phyloP scores from a whole-genome alignment of 495 filamentous ascomycete species.

The Xylona heveae region DNA sequence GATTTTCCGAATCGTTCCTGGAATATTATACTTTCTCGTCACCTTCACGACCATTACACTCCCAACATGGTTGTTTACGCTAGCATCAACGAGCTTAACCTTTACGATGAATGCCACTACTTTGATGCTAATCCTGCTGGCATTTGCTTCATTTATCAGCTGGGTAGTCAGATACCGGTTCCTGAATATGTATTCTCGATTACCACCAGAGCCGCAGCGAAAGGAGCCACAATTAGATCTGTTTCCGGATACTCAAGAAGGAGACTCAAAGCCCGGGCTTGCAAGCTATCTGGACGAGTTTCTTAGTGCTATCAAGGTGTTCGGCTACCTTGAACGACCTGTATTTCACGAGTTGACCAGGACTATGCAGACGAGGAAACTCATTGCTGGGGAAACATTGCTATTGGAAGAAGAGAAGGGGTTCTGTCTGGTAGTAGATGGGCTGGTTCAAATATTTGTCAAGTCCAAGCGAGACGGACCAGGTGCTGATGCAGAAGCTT shows the following conservation, averaged over 20 bases:
- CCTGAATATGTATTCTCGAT: slow-evolving; percentile 81
- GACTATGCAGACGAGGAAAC: slow-evolving; percentile 91
- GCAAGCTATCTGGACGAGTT: slow-evolving; percentile 96
- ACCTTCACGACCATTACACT: slow-evolving; percentile 75
- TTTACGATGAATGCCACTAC: slow-evolving; percentile 98
- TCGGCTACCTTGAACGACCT: slow-evolving; percentile 87
- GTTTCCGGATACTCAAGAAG: slow-evolving; percentile 80
- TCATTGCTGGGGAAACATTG: slow-evolving; percentile 87
- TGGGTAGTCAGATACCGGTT: slow-evolving; percentile 91
- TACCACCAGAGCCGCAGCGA: slow-evolving; percentile 84
- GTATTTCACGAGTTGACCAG: slow-evolving; percentile 95
- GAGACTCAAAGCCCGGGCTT: slow-evolving; percentile 73
- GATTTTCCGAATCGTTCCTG: slow-evolving; percentile 43
- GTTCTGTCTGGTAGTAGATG: slow-evolving; percentile 94
- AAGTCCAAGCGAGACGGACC: slow-evolving; percentile 50
- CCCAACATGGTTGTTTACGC: slow-evolving; percentile 73
- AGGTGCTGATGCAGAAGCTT: slow-evolving; percentile 10
- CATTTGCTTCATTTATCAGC: slow-evolving; percentile 56
- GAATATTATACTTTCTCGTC: slow-evolving; percentile 58
- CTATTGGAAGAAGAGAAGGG: slow-evolving; percentile 94
- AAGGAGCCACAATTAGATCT: slow-evolving; percentile 91
- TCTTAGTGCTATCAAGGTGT: slow-evolving; percentile 96
- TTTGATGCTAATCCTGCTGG: slow-evolving; percentile 59
- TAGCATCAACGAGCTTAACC: slow-evolving; percentile 88
- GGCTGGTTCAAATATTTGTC: slow-evolving; percentile 92